Percentiles rank a stretch among this genome's conserved stretches.
These are phyloP conservation scores for Lipomyces japonicus DNA, from an alignment of 805 yeast species.

Conservation along the genomic window DNA sequence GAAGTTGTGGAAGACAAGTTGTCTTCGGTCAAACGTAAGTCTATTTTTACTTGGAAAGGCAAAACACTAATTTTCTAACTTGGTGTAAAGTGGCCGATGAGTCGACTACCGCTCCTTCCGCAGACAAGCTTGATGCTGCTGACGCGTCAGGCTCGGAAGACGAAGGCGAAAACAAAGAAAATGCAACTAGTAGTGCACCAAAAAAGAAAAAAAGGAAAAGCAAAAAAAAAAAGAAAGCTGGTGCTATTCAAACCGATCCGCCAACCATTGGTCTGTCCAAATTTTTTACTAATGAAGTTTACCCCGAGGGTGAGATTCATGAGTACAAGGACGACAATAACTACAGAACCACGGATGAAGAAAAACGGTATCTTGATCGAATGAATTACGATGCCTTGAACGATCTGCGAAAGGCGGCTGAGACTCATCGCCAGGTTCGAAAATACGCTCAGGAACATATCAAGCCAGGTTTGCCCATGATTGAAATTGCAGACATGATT, in stretches of 20 bases:
- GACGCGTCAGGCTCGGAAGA: slow-evolving; percentile 35
- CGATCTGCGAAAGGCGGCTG: slow-evolving; percentile 93
- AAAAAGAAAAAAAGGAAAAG: slow-evolving; percentile 47
- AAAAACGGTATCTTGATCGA: slow-evolving; percentile 71
- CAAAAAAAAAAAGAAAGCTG: slow-evolving; percentile 36
- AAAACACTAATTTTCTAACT: slow-evolving; percentile 11
- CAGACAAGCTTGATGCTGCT: slow-evolving; percentile 31
- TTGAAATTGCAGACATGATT: slow-evolving; percentile 81
- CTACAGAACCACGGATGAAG: slow-evolving; percentile 80
- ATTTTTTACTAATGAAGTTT: slow-evolving; percentile 65
- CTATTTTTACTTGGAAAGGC: background rate
- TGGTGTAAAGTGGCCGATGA: slow-evolving; percentile 38
- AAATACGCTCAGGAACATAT: slow-evolving; percentile 67
- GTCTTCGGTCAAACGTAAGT: background rate
- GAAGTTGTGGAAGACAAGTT: background rate
- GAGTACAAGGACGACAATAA: slow-evolving; percentile 69
- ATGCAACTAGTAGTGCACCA: no score
- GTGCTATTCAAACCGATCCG: slow-evolving; percentile 39
- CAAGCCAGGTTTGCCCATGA: slow-evolving; percentile 89
- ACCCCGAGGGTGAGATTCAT: slow-evolving; percentile 84
- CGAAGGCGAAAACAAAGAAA: slow-evolving; percentile 45
- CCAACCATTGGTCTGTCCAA: slow-evolving; percentile 61
- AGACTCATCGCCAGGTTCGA: slow-evolving; percentile 88
- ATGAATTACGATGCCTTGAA: slow-evolving; percentile 62
- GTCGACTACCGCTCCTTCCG: no score